A percentile compares a stretch with the other conserved stretches of the same genome.
Evolutionary conservation across 2,329 filamentous ascomycete species (phyloP).

Genomic region (Colletotrichum orchidophilum): DNA sequence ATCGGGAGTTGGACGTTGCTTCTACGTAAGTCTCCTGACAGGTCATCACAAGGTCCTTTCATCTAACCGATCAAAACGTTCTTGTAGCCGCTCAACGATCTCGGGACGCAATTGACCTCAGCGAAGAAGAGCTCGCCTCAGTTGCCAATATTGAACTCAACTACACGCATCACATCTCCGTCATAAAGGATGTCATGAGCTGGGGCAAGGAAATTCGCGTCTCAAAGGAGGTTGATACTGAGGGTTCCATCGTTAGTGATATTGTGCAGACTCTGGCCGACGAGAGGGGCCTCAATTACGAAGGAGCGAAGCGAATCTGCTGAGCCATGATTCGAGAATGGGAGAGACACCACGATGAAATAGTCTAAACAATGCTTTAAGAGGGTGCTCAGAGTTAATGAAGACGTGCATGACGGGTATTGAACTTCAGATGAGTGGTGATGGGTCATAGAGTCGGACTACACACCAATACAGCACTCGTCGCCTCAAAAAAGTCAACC

Average conservation of each 20-base stretch:
- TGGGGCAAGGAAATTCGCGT: conserved; percentile 3
- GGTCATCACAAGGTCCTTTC: background rate
- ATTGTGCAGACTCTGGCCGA: conserved; percentile 3
- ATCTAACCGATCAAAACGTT: background rate
- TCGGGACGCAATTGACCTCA: background rate
- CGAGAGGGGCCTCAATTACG: background rate
- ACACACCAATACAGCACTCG: conserved; percentile 22
- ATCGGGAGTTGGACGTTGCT: conserved; percentile 8
- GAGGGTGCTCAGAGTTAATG: background rate
- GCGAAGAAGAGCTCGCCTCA: background rate
- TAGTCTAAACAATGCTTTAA: background rate
- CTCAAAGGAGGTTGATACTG: background rate
- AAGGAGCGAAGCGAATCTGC: conserved; percentile 19
- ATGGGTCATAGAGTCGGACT: conserved; percentile 29
- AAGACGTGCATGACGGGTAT: conserved; percentile 18
- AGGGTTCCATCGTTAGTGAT: background rate
- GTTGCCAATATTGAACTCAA: conserved; percentile 6
- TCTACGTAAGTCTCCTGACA: background rate
- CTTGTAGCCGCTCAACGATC: background rate
- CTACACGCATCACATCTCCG: conserved; percentile 8
- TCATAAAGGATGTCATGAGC: conserved; percentile 9
- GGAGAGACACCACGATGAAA: conserved; percentile 17
- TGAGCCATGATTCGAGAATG: conserved; percentile 33
- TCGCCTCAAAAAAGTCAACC: background rate
- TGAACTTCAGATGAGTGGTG: conserved; percentile 30